Base-by-base conservation (phyloP, 176 grass and related monocot species). In the Elaeis guineensis region DNA sequence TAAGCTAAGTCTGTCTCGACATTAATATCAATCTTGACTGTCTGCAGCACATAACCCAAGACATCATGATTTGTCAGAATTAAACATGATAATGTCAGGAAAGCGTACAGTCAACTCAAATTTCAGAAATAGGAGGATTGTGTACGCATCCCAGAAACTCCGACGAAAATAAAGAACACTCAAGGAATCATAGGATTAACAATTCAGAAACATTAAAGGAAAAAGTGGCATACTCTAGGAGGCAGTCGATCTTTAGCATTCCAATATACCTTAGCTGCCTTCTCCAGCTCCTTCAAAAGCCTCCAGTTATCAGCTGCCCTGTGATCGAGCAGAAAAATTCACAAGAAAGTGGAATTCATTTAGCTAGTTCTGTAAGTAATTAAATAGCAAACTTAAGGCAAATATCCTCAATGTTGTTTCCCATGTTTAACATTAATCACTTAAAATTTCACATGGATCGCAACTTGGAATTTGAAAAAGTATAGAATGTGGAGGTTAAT, bases 201-300 rank as follows among this genome's bases (percentile, higher is more conserved):
- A 12, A 14, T 12, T 44, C 35, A 14, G 35, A 6, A 12, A 66
- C 5, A 21, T 15, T 35, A 52, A 39, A 44, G 50, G 58, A 25
- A 25, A 64, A 52, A 72, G 9, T 32, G 1, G 21, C 52, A 67
- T 66, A 92, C 87, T 70, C 93, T 78, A 70, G 93, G 87, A 83
- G 93, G 87, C 53, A 89, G 51, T 24, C 66, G 62, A 69, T 98
- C 87, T 78, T 83, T 92, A 69, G 83, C 80, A 70, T 69, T 89
- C 93, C 93, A 92, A 68, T 92, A 98, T 5, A 98, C 87, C 29
- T 89, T 92, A 48, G 79, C 85, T 19, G 93, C 93, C 64, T 85
- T 92, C 66, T 92, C 87, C 23, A 98, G 69, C 73, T 97, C 93
- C 72, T 92, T 83, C 57, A 98, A 73, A 75, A 88, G 77, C 54